Conservation (phyloP, 495 filamentous ascomycete species). For the Daldinia loculata region DNA sequence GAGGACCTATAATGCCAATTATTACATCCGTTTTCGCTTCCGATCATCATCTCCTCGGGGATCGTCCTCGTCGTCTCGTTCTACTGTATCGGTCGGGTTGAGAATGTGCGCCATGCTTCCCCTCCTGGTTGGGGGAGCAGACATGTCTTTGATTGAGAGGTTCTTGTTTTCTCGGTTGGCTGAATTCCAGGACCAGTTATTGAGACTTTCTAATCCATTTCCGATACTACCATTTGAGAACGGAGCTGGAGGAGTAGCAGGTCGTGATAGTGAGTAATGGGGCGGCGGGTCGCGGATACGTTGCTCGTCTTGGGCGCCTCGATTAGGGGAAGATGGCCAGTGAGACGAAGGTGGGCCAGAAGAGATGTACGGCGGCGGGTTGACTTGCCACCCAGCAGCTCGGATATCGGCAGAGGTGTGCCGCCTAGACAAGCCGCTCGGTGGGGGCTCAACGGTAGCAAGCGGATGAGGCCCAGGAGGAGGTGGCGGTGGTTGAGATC, state of each 20-base stretch:
- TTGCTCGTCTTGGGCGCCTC: constrained; percentile 73
- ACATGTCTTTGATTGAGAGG: constrained; percentile 59
- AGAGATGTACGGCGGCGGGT: constrained; percentile 73
- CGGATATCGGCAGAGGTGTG: constrained; percentile 98
- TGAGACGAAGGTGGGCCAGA: constrained; percentile 76
- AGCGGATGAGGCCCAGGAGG: constrained; percentile 79
- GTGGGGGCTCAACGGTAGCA: constrained; percentile 76
- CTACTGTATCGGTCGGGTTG: constrained; percentile 69
- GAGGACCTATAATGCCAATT: constrained; percentile 20
- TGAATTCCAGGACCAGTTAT: constrained; percentile 64
- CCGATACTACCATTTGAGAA: constrained; percentile 55
- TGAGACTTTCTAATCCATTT: constrained; percentile 57
- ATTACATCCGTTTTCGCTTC: constrained; percentile 78
- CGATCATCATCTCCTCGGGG: constrained; percentile 66
- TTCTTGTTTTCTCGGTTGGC: constrained; percentile 55
- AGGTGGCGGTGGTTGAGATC: constrained; percentile 71
- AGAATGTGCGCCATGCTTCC: constrained; percentile 72
- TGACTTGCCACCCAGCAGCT: constrained; percentile 83
- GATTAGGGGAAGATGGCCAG: constrained; percentile 88
- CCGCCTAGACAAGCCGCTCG: constrained; percentile 78
- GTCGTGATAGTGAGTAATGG: constrained; percentile 83
- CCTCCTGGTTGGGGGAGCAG: constrained; percentile 64
- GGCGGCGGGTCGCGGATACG: constrained; percentile 83
- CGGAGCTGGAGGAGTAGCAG: constrained; percentile 72
- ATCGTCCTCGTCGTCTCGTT: constrained; percentile 58